Conservation (phyloP, 2,329 filamentous ascomycete genomes). For the Sporothrix pseudoabietina region DNA sequence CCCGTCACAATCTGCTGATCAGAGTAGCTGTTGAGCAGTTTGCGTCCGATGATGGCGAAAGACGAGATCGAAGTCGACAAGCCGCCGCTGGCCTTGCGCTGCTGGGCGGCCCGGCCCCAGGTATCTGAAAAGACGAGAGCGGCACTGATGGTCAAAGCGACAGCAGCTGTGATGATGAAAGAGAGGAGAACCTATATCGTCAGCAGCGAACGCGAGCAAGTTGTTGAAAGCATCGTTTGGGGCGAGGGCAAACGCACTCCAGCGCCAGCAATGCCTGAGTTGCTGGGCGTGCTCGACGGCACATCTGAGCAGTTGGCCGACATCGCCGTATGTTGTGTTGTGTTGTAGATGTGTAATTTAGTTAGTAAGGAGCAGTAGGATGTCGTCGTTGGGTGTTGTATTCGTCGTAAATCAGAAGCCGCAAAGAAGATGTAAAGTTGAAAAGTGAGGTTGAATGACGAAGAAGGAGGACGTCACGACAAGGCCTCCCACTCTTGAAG, state of each 20-base stretch:
- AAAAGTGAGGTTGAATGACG: background rate
- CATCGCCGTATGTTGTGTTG: background rate
- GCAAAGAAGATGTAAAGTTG: background rate
- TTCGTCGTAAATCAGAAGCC: too few relatives aligned
- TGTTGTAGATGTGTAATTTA: background rate
- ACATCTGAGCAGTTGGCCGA: constrained; percentile 47
- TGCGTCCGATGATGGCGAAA: constrained; percentile 55
- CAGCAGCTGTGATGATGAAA: constrained; percentile 64
- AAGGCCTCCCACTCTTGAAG: constrained; percentile 11
- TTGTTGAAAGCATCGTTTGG: too few relatives aligned
- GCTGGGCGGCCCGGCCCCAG: constrained; percentile 35
- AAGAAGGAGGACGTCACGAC: constrained; percentile 10
- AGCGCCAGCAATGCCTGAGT: constrained; percentile 60
- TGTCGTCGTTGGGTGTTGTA: background rate
- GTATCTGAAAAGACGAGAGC: constrained; percentile 60
- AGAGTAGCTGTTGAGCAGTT: constrained; percentile 65
- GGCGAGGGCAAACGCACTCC: constrained; percentile 49
- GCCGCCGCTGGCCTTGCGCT: constrained; percentile 40
- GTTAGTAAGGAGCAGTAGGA: too few relatives aligned
- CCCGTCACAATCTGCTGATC: constrained; percentile 71
- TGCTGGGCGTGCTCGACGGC: constrained; percentile 50
- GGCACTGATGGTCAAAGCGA: constrained; percentile 58
- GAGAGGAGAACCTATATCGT: constrained; percentile 59
- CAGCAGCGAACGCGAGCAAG: background rate
- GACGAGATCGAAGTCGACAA: constrained; percentile 40